Base-by-base conservation (phyloP, 2,329 filamentous ascomycete species). In the Colletotrichum tabaci region DNA sequence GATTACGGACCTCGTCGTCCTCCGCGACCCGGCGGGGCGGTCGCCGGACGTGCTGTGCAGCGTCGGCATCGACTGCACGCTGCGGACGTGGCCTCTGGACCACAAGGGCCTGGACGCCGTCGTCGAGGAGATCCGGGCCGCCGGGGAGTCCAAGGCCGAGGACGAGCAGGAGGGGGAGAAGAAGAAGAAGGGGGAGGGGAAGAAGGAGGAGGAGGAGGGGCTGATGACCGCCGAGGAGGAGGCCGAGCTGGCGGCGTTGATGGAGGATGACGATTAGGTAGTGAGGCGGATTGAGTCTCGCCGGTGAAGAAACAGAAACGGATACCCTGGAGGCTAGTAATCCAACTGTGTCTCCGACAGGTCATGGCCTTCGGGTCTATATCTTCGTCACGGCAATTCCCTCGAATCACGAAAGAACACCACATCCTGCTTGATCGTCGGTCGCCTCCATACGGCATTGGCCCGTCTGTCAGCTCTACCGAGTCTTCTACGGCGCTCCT, bases 171-270 rank as follows among this genome's bases (percentile, higher is more conserved):
- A 87, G 75, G 83, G 87, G 55, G 86, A 90, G 73, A 85, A 87
- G 75, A 83, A 84, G 67, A 81, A 85, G 69, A 78, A 81, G 63
- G 79, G 79, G 73, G 83, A 83, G 63, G 87, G 83, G 63, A 87
- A 88, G 64, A 84, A 81, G 44, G 83, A 82, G 74, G 79, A 80
- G 73, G 83, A 83, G 63, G 87, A 88, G 65, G 84, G 86, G 49
- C 72, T 91, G 78, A 84, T 98, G 82, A 98, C 95, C 6, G 92
- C 90, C 15, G 96, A 98, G 76, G 96, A 99, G 80, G 96, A 98
- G 81, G 92, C 93, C 5, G 96, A 98, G 81, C 85, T 99, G 74
- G 95, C 94, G 16, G 96, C 95, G 74, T 83, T 99, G 79, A 94
- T 99, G 94, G 94, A 92, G 67, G 92, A 94, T 73, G 91, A 94